Evolutionary conservation across 192 early-diverging fungal genomes (phyloP), one percentile per base, ranked within the genome.

Genomic region (Cladochytrium replicatum): DNA sequence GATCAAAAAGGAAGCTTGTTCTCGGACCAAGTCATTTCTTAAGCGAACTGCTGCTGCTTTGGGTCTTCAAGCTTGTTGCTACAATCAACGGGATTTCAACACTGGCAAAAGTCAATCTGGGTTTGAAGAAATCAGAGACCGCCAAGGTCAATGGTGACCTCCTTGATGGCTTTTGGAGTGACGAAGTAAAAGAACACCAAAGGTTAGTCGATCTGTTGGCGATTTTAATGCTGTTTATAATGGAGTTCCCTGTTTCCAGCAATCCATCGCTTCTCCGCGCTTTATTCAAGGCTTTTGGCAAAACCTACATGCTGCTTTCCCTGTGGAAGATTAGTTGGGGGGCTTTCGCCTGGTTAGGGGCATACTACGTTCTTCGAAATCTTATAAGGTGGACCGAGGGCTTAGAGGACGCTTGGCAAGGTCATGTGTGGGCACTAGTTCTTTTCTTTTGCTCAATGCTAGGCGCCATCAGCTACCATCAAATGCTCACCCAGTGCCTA

Each of bases 261-360:
- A 66, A 57, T 58, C 62, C 74, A 9, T 74, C 72, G 42, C 67
- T 84, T n/a, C 60, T 61, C 32, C 53, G 58, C 29, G 74, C 82
- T 23, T 66, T 85, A 19, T 58, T 74, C 29, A 50, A 44, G 28
- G 65, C 79, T n/a, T 85, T 83, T 64, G 76, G 77, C 8, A 46
- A 34, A 5, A 56, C 57, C 2, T 85, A 79, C 46, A 28, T 62
- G 17, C 45, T 72, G 37, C 48, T 85, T 0, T 76, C 72, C 4
- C 50, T 84, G 26, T 85, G 78, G 67, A 82, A 82, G 45, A 9
- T 79, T 1, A 47, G 77, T 6, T 86, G 79, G 76, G 71, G 64
- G 24, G 32, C 60, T 8, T 84, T 84, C 32, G 78, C 65, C 2
- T 83, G 79, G 54, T 37, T 82, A 7, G 72, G 81, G 8, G 32